Evolutionary conservation across 345 rosid genomes (phyloP).

Genomic region (Alliaria petiolata): DNA sequence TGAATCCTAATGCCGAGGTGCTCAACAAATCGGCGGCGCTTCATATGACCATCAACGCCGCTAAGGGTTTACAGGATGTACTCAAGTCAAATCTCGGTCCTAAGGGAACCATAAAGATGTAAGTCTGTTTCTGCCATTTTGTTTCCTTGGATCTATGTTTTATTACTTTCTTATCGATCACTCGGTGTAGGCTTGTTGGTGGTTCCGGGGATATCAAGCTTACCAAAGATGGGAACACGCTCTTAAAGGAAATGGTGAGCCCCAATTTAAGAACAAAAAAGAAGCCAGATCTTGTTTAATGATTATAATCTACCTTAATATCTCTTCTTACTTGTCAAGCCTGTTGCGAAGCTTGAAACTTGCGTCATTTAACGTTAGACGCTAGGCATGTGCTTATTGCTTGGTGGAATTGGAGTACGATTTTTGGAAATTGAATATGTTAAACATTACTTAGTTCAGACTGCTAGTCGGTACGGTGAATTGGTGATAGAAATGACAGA

Average conservation of each 20-base stretch:
- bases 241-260: constrained; percentile 87
- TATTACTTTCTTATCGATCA: not conserved
- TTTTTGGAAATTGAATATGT: not conserved
- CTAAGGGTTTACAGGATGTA: constrained; percentile 93
- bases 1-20: constrained; percentile 97
- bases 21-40: constrained; percentile 98
- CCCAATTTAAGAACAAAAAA: not conserved
- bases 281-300: constrained; percentile 22
- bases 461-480: not conserved
- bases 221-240: constrained; percentile 96
- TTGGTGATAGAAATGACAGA: not conserved
- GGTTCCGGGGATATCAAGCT: constrained; percentile 98
- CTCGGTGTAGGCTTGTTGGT: constrained; percentile 73
- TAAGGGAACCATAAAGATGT: constrained; percentile 98
- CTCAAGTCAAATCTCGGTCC: constrained; percentile 95
- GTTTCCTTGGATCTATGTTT: not conserved
- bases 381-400: not conserved
- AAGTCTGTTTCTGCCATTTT: not conserved
- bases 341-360: not conserved
- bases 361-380: not conserved
- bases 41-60: constrained; percentile 98
- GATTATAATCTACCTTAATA: not conserved
- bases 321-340: not conserved
- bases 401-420: not conserved
- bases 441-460: not conserved